Base-by-base conservation (phyloP, 179 eudicot genomes). In the Heliamphora pulchella region DNA sequence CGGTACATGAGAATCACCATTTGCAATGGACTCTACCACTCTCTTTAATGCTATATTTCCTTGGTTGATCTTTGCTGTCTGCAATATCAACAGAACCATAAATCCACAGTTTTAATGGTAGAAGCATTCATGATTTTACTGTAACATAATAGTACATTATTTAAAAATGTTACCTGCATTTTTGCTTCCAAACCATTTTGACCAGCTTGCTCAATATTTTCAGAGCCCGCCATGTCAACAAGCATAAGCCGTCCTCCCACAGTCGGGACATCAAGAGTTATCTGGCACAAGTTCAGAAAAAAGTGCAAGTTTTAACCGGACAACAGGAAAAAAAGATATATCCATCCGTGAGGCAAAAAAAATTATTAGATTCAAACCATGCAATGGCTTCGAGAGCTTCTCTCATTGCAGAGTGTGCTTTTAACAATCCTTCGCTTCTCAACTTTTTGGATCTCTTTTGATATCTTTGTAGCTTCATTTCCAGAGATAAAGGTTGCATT, bases 201-300 rank as follows among this genome's bases (percentile, higher is more conserved):
- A 64, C 99, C 99, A 77, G 99, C 99, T 76, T 96, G 99, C 81
- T 96, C 99, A 31, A 96, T 96, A 71, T 96, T 96, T 85, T 96
- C 99, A 43, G 99, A 96, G 39, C 99, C 99, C 0, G 99, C 99
- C 99, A 96, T 96, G 85, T 96, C 99, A 7, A 96, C 99, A 44
- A 96, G 97, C 97, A 96, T 94, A 20, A 96, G 91, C 75, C 94
- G 87, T 64, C 99, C 99, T 77, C 99, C 99, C 71, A 96, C 98
- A 0, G 93, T 94, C 1, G 99, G 99, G 77, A 88, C 99, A 83
- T 96, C 99, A 57, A 94, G 91, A 71, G 91, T 92, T 74, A 96
- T 91, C 99, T 96, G 91, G 76, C 71, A 22, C 72, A 66, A 1
- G 0, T 51, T 74, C 18, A 43, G 9, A 63, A 14, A 9, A 46